Evolutionary conservation across 257 asterid species (phyloP).

Genomic region (Plectranthus barbatus): DNA sequence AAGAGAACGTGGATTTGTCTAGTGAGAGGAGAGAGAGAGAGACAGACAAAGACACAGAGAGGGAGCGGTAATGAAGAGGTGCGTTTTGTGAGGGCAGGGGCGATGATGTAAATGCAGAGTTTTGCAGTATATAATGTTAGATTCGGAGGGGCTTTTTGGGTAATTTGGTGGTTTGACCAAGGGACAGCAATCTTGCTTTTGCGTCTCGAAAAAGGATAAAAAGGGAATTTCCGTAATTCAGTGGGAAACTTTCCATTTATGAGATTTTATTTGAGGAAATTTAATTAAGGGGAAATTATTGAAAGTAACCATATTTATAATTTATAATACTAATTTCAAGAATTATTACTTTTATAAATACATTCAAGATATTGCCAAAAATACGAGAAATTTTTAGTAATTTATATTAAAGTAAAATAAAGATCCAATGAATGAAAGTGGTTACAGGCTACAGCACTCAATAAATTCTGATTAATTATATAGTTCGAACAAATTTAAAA

Average conservation of each 20-base stretch:
- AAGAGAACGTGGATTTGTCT: conserved; percentile 22
- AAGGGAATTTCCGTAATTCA: background rate
- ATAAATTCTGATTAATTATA: no score
- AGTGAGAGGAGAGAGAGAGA: conserved; percentile 11
- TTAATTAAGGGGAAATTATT: no score
- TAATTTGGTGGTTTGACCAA: conserved; percentile 3
- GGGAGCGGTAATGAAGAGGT: background rate
- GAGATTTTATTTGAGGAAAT: background rate
- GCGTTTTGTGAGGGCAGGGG: background rate
- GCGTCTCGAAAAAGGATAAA: background rate
- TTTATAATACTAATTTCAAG: no score
- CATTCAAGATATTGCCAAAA: no score
- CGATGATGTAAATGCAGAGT: background rate
- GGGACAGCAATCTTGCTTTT: background rate
- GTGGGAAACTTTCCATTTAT: background rate
- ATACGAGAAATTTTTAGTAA: no score
- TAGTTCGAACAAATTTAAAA: no score
- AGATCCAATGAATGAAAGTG: no score
- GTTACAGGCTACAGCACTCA: no score
- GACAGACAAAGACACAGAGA: no score
- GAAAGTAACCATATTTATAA: no score
- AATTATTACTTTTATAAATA: no score
- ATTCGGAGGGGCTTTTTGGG: conserved; percentile 10
- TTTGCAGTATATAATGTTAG: background rate
- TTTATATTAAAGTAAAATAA: no score